A percentile compares a stretch with the other conserved stretches of the same genome.
phyloP scores from a whole-genome alignment of 2,329 filamentous ascomycete genomes.

The Sordariomycetes sp. region DNA sequence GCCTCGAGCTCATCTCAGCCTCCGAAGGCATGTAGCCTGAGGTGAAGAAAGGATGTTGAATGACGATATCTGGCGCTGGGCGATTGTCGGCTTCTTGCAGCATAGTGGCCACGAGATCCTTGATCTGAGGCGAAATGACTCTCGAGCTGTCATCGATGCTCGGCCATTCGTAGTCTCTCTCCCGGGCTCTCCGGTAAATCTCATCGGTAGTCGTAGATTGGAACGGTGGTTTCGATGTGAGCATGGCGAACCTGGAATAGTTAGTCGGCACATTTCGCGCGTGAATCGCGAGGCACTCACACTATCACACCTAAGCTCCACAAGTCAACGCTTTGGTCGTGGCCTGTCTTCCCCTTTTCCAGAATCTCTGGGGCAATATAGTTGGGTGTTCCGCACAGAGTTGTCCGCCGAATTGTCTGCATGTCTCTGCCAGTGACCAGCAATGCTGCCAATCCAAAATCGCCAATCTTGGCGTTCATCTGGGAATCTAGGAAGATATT shows the following conservation, averaged over 20 bases:
- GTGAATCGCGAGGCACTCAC: conserved; percentile 36
- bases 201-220: conserved; percentile 85
- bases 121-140: conserved; percentile 65
- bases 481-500: conserved; percentile 90
- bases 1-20: conserved; percentile 47
- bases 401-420: conserved; percentile 75
- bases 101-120: conserved; percentile 69
- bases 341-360: conserved; percentile 86
- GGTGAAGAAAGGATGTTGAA: conserved; percentile 72
- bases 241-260: conserved; percentile 73
- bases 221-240: conserved; percentile 92
- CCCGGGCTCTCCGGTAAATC: conserved; percentile 64
- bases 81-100: conserved; percentile 67
- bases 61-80: conserved; percentile 68
- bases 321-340: conserved; percentile 96
- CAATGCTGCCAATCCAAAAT: conserved; percentile 90
- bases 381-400: conserved; percentile 93
- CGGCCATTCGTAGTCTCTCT: conserved; percentile 75
- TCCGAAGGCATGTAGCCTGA: conserved; percentile 62
- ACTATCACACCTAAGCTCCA: conserved; percentile 98
- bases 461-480: conserved; percentile 97
- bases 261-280: not conserved
- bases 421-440: conserved; percentile 87
- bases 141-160: conserved; percentile 54
- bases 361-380: conserved; percentile 97